A percentile compares a stretch with the other conserved stretches of the same genome.
Conservation (phyloP, 2,329 filamentous ascomycete genomes). For the Claviceps quebecensis region DNA sequence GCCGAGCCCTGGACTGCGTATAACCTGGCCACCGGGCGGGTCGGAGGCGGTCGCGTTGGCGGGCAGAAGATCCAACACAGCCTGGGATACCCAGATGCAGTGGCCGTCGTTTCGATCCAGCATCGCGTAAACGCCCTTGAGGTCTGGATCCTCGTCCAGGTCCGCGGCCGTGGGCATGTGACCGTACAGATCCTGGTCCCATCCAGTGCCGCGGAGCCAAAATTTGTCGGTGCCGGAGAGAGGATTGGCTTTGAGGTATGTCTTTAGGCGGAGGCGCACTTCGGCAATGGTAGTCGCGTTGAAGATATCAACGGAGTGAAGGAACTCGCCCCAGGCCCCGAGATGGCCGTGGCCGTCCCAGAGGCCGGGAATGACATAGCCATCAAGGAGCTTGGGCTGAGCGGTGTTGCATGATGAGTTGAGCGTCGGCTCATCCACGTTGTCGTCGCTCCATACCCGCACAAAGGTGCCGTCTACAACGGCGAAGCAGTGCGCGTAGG, state of each 20-base stretch:
- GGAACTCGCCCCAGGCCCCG: slow-evolving; percentile 50
- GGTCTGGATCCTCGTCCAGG: slow-evolving; percentile 34
- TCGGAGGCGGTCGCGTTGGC: slow-evolving; percentile 27
- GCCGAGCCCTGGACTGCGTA: slow-evolving; percentile 46
- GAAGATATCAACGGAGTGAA: slow-evolving; percentile 52
- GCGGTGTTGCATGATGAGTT: background rate
- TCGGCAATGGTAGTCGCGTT: slow-evolving; percentile 41
- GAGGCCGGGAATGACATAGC: slow-evolving; percentile 50
- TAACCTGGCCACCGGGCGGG: slow-evolving; percentile 49
- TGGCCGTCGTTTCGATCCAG: slow-evolving; percentile 57
- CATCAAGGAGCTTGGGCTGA: slow-evolving; percentile 13
- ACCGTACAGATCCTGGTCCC: slow-evolving; percentile 54
- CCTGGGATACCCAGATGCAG: slow-evolving; percentile 54
- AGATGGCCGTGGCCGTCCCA: slow-evolving; percentile 62
- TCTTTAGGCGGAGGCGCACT: slow-evolving; percentile 34
- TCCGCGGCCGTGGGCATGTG: slow-evolving; percentile 51
- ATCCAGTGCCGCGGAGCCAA: slow-evolving; percentile 55
- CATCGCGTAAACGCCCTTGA: slow-evolving; percentile 50
- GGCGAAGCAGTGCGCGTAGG: slow-evolving; percentile 39
- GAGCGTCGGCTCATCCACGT: slow-evolving; percentile 11
- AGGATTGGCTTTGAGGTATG: slow-evolving; percentile 35
- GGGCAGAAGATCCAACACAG: slow-evolving; percentile 47
- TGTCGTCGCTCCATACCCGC: slow-evolving; percentile 27
- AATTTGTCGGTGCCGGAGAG: slow-evolving; percentile 37
- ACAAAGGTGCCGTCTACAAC: slow-evolving; percentile 37